Evolutionary conservation across 1,284 basidiomycete genomes (phyloP), one percentile per base, ranked within the genome.

Genomic region (Ustilago esculenta): DNA sequence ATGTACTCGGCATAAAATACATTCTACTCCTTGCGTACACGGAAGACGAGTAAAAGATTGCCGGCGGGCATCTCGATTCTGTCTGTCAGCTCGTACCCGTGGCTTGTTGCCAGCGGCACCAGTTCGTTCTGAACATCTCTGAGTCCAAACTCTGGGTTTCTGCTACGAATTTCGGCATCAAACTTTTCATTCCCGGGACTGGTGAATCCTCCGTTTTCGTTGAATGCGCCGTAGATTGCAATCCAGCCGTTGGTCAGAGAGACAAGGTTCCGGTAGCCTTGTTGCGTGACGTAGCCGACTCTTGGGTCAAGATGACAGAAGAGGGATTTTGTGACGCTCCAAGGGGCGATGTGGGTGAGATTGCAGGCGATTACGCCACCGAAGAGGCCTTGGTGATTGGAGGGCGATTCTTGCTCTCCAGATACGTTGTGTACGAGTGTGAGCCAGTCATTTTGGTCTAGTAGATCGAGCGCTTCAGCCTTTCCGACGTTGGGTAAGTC

Each of bases 181-280:
- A 75, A 75, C 29, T 54, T 53, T n/a, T 43, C 9, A 21, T 75
- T 73, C 2, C 59, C 73, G 6, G 61, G 54, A 10, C 57, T 59
- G 0, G 70, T 66, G 27, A 46, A 63, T 3, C 18, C 17, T 0
- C 63, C 71, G 3, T 67, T 27, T 33, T 75, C 56, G 44, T 73
- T 75, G 50, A 75, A 75, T 0, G 73, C 69, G 1, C 73, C 73
- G 34, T 75, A 75, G 27, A 75, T 51, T 12, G 72, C 72, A 18
- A 73, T 52, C 46, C 59, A 73, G 1, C 72, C 72, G 17, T 54
- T 4, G 7, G 15, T 8, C 7, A 36, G 47, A 12, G 36, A 34
- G 20, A 73, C 46, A 1, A 70, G 20, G 17, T 47, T 56, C 5
- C 45, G 6, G 20, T 57, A 50, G 6, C 70, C 70, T 29, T 49